These are phyloP conservation scores for Acanthamoeba sp. DNA, from an alignment of 208 protist species.

Conservation along the genomic window DNA sequence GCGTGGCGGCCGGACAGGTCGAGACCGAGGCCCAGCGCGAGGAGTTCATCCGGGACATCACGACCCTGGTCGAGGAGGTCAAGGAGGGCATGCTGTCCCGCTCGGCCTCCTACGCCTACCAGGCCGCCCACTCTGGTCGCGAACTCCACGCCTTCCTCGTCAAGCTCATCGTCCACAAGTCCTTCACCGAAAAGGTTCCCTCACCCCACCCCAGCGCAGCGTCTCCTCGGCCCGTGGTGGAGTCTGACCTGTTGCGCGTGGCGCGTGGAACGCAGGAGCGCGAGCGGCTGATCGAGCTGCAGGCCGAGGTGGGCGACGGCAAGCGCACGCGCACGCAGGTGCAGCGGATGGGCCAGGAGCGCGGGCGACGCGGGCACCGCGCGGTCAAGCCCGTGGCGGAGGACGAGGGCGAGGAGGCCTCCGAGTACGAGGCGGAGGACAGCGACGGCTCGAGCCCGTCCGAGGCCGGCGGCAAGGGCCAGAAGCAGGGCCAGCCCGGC, in stretches of 20 bases:
- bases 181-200: constrained; percentile 23
- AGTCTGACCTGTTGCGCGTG: background rate
- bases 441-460: constrained; percentile 2
- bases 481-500: background rate
- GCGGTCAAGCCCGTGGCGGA: background rate
- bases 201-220: too few species aligned
- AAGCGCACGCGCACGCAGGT: constrained; percentile 20
- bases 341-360: constrained; percentile 16
- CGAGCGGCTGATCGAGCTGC: background rate
- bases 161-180: background rate
- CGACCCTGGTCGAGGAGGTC: constrained; percentile 7
- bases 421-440: background rate
- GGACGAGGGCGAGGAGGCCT: background rate
- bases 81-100: constrained; percentile 40
- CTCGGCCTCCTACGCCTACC: constrained; percentile 1
- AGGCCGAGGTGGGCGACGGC: background rate
- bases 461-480: background rate
- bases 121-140: background rate
- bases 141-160: constrained; percentile 33
- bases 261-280: background rate
- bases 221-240: too few species aligned
- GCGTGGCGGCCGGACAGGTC: background rate
- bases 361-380: background rate
- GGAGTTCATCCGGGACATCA: constrained; percentile 1
- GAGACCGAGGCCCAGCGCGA: constrained; percentile 1